A percentile compares a stretch with the other conserved stretches of the same genome.
These are phyloP conservation scores for Mycocentrospora acerina DNA, from an alignment of 2,329 filamentous ascomycete genomes.

Conservation along the genomic window DNA sequence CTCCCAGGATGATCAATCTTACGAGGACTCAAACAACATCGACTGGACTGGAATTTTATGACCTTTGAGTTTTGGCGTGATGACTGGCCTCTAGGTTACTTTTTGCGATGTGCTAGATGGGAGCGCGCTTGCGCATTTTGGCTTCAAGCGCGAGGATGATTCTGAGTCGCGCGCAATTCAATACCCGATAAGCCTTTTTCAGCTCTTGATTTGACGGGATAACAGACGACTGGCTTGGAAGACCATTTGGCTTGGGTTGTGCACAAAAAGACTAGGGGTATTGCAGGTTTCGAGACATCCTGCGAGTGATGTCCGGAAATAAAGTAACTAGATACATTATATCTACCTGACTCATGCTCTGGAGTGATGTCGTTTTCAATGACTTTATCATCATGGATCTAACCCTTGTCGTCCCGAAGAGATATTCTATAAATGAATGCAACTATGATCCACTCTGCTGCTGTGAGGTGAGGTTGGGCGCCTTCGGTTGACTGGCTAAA, in stretches of 20 bases:
- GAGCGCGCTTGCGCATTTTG: slow-evolving; percentile 15
- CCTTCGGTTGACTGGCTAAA: no score
- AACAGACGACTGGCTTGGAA: slow-evolving; percentile 23
- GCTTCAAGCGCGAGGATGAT: slow-evolving; percentile 10
- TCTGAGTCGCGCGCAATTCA: slow-evolving; percentile 21
- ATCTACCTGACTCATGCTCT: no score
- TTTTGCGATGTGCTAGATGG: slow-evolving; percentile 8
- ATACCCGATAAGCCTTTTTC: slow-evolving; percentile 28
- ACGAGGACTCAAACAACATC: slow-evolving; percentile 34
- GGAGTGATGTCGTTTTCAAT: no score
- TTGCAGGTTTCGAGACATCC: slow-evolving; percentile 29
- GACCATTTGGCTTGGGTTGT: slow-evolving; percentile 23
- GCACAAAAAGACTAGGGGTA: slow-evolving; percentile 24
- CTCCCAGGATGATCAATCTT: slow-evolving; percentile 11
- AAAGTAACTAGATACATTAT: no score
- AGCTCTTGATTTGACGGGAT: slow-evolving; percentile 23
- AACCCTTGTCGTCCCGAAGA: no score
- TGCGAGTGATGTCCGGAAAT: slow-evolving; percentile 1
- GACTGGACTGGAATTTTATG: slow-evolving; percentile 69
- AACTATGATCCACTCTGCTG: no score
- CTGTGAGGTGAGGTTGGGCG: no score
- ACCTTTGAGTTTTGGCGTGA: slow-evolving; percentile 41
- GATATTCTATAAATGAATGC: no score
- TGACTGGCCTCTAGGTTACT: slow-evolving; percentile 10
- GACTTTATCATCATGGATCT: no score